Base-by-base conservation (phyloP, 73 alveolate genomes). In the Paramecium primaurelia region DNA sequence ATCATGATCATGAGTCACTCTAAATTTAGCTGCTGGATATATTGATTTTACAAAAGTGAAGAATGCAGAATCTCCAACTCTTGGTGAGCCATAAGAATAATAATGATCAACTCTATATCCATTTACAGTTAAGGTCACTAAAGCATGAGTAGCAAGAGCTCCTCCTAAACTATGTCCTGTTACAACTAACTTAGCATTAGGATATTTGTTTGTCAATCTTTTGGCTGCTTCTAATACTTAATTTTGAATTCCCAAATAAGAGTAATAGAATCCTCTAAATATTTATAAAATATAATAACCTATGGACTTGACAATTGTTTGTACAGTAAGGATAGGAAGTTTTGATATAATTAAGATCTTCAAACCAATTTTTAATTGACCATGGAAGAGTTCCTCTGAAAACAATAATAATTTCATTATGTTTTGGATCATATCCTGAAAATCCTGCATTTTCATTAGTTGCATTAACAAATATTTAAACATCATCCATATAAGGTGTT, bases 311-410 rank as follows among this genome's bases (percentile, higher is more conserved):
- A 45, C 93, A 88, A n/a, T 59, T 59, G 32, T 88, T 88, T 42
- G 58, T 45, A 16, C 93, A 88, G 18, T 58, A 44, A 5, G 93
- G 85, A 22, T 40, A 88, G 2, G 40, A 30, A 4, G 93, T 88
- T 54, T 88, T 88, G 25, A 88, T 58, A 20, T 58, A 68, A 14
- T 88, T 59, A 6, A 88, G 30, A 32, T 88, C 93, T 20, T 80
- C 86, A 22, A 88, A 18, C 93, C 93, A 88, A 40, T 88, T 88
- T 58, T 88, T 88, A 40, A 88, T 42, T 58, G 47, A 71, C 93
- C 93, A 88, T 16, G 93, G 93, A 45, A 88, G 90, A 69, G 93
- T 88, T 68, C 93, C 93, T 88, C 93, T 88, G 30, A 88, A 88
- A 11, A 88, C 93, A 68, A 88, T 59, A 20, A 69, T 18, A 0